Conservation (phyloP, 2,329 filamentous ascomycete species). For the Berkeleyomyces rouxiae region DNA sequence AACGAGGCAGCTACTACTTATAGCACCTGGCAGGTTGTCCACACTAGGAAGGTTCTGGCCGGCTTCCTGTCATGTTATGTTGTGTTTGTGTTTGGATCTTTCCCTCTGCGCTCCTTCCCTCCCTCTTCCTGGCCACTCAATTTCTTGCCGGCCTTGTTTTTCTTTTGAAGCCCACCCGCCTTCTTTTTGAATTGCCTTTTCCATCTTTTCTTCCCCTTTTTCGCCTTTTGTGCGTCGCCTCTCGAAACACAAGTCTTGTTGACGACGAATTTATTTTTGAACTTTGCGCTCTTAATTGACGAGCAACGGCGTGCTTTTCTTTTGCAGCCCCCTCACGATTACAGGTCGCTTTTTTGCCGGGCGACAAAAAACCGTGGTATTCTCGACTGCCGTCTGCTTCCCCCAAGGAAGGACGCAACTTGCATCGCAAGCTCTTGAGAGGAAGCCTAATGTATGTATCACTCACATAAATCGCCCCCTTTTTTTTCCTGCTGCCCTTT, state of each 20-base stretch:
- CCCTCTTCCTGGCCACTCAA: conserved; percentile 1
- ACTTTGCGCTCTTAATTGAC: not conserved
- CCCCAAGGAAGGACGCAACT: not conserved
- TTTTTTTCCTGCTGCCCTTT: not conserved
- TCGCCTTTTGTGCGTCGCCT: not conserved
- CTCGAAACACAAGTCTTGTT: conserved; percentile 14
- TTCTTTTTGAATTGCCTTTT: conserved; percentile 16
- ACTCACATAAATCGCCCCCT: not conserved
- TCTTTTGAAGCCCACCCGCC: not conserved
- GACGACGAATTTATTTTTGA: not conserved
- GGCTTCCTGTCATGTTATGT: not conserved
- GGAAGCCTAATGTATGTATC: conserved; percentile 2
- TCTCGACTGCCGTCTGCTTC: not conserved
- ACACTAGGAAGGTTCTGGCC: not conserved
- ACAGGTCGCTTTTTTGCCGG: not conserved
- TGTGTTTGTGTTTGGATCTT: not conserved
- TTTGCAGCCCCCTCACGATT: not conserved
- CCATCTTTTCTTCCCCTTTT: conserved; percentile 4
- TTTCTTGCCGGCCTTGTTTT: conserved; percentile 2
- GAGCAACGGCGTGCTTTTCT: not conserved
- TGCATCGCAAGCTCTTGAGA: not conserved
- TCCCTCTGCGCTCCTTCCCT: not conserved
- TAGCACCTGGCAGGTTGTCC: not conserved
- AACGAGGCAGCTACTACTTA: not conserved
- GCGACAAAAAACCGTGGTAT: not conserved